Evolutionary conservation across 768 basidiomycete species (phyloP), one percentile per base, ranked within the genome.

Genomic region (Termitomyces sp.): DNA sequence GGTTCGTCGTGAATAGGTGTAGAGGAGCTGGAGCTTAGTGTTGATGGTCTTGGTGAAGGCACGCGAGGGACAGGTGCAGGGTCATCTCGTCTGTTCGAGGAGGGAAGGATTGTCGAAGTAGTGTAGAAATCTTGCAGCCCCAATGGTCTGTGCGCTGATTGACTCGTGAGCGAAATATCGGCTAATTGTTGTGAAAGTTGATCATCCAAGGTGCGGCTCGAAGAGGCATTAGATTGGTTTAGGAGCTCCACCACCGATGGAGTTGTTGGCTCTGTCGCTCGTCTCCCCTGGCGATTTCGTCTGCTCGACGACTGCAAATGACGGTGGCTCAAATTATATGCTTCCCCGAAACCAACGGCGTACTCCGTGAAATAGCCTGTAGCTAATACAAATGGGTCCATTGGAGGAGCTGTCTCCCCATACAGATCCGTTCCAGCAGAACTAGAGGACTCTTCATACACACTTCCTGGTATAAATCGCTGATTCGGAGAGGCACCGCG

Each of bases 401-500:
- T 17, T 42, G 40, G 36, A 11, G 20, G 34, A 32, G 17, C 46
- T n/a, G 46, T 43, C 40, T 59, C 50, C 15, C 29, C 29, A 9
- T 49, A 38, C 38, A 37, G 40, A 34, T 31, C 25, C 20, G 64
- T 9, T 45, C n/a, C 14, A 31, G 11, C 15, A 38, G 43, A 5
- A 47, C 25, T 6, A 25, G 52, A 11, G 37, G 48, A 29, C 9
- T 48, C 36, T 12, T 57, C 60, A 32, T 60, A 59, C 38, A 64
- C 57, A 40, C 43, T 61, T 38, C 46, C 20, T 6, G 67, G 70
- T n/a, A 76, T 62, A 48, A 72, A 68, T 31, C 73, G 73, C 48
- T 72, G 73, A 31, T 68, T 69, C 2, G 73, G 73, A 5, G 65
- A 63, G 17, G 76, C 72, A 15, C 74, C 73, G 0, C 75, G 66